Evolutionary conservation across 352 stramenopile species (phyloP).

Genomic region (Phytopythium delawarense): DNA sequence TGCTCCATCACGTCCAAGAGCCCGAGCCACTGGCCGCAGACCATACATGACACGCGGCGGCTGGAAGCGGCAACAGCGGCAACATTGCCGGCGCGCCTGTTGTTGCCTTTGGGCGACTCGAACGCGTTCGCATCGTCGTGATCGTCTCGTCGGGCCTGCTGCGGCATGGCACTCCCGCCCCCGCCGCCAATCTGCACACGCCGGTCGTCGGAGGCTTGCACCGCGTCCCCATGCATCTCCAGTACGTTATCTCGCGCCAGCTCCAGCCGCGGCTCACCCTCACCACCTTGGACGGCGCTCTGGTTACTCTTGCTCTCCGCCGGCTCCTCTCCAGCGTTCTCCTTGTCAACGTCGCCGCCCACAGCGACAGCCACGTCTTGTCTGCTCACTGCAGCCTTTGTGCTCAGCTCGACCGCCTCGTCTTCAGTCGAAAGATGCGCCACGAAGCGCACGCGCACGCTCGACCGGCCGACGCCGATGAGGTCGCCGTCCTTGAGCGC

Average conservation of each 20-base stretch:
- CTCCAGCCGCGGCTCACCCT: background rate
- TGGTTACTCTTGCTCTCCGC: background rate
- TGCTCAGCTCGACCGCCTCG: background rate
- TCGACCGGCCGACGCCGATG: conserved; percentile 35
- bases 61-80: conserved; percentile 5
- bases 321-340: background rate
- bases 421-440: conserved; percentile 6
- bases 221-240: background rate
- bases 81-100: background rate
- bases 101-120: conserved; percentile 2
- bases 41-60: conserved; percentile 20
- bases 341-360: background rate
- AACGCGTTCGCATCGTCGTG: conserved; percentile 1
- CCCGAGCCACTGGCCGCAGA: conserved; percentile 20
- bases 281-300: background rate
- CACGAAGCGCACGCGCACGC: conserved; percentile 28
- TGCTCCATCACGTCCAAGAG: conserved; percentile 28
- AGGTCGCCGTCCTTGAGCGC: conserved; percentile 33
- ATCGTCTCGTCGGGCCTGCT: background rate
- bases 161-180: background rate
- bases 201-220: background rate
- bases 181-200: background rate
- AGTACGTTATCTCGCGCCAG: background rate
- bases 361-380: background rate
- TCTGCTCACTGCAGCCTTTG: background rate